Percentiles rank a stretch among this genome's conserved stretches.
Evolutionary conservation across 2,329 filamentous ascomycete genomes (phyloP).

Genomic region (Anisogramma anomala): DNA sequence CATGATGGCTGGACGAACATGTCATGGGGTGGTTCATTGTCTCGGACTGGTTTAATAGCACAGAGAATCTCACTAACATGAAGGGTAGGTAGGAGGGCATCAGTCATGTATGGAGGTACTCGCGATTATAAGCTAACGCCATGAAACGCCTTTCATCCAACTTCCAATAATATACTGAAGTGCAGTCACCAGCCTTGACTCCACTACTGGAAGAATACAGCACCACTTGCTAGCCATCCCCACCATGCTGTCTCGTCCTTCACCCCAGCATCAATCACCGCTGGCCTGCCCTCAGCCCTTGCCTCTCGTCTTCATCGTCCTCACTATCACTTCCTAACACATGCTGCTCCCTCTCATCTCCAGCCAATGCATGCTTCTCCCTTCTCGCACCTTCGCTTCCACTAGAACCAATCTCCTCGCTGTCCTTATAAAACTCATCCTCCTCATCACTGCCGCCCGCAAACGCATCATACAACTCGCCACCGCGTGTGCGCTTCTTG

Average conservation of each 20-base stretch:
- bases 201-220: too few relatives aligned
- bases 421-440: conserved; percentile 26
- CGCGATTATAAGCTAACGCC: too few relatives aligned
- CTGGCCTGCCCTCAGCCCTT: conserved; percentile 17
- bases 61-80: too few relatives aligned
- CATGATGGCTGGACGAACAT: too few relatives aligned
- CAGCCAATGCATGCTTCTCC: conserved; percentile 19
- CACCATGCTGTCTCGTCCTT: background rate
- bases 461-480: conserved; percentile 95
- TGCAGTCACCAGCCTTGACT: too few relatives aligned
- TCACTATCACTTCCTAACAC: conserved; percentile 39
- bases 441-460: conserved; percentile 74
- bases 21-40: too few relatives aligned
- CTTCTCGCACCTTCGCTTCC: conserved; percentile 21
- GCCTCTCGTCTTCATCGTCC: conserved; percentile 27
- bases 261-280: background rate
- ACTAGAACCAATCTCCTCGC: conserved; percentile 10
- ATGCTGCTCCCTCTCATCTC: conserved; percentile 31
- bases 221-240: background rate
- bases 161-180: too few relatives aligned
- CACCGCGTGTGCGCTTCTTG: conserved; percentile 51
- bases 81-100: too few relatives aligned
- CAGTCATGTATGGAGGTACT: too few relatives aligned
- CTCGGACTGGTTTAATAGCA: too few relatives aligned
- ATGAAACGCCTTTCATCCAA: background rate